These are phyloP conservation scores for Phytophthora meadii DNA, from an alignment of 352 stramenopile species.

Conservation along the genomic window DNA sequence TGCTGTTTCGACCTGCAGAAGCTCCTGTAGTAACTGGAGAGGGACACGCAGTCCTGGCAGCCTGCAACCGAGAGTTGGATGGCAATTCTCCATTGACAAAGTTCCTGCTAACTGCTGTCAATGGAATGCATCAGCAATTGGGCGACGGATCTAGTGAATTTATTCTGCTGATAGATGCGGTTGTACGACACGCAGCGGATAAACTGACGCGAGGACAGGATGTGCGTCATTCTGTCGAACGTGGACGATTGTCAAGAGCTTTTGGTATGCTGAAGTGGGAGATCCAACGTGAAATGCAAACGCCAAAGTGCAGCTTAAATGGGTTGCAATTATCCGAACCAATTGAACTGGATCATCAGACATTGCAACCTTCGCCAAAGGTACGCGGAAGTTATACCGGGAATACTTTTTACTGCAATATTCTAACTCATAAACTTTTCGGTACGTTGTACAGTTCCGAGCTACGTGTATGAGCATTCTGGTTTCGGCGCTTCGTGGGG, in stretches of 20 bases:
- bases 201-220: slow-evolving; percentile 3
- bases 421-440: too few relatives aligned
- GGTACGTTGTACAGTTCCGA: slow-evolving; percentile 37
- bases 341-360: slow-evolving; percentile 22
- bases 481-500: slow-evolving; percentile 43
- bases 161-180: slow-evolving; percentile 58
- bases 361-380: slow-evolving; percentile 25
- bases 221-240: slow-evolving; percentile 6
- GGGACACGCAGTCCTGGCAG: slow-evolving; percentile 55
- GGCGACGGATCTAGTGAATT: slow-evolving; percentile 70
- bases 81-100: slow-evolving; percentile 39
- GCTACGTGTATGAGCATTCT: slow-evolving; percentile 35
- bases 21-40: slow-evolving; percentile 62
- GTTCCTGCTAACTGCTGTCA: slow-evolving; percentile 55
- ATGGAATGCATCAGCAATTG: slow-evolving; percentile 55
- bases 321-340: slow-evolving; percentile 12
- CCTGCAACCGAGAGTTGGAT: slow-evolving; percentile 41
- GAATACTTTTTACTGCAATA: too few relatives aligned
- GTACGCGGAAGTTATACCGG: slow-evolving; percentile 2
- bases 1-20: slow-evolving; percentile 70
- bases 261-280: slow-evolving; percentile 48
- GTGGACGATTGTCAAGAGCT: slow-evolving; percentile 39
- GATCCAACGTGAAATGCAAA: slow-evolving; percentile 28
- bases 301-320: not conserved
- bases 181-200: slow-evolving; percentile 22